Evolutionary conservation across 2,329 filamentous ascomycete species (phyloP).

Genomic region (Westerdykella ornata): DNA sequence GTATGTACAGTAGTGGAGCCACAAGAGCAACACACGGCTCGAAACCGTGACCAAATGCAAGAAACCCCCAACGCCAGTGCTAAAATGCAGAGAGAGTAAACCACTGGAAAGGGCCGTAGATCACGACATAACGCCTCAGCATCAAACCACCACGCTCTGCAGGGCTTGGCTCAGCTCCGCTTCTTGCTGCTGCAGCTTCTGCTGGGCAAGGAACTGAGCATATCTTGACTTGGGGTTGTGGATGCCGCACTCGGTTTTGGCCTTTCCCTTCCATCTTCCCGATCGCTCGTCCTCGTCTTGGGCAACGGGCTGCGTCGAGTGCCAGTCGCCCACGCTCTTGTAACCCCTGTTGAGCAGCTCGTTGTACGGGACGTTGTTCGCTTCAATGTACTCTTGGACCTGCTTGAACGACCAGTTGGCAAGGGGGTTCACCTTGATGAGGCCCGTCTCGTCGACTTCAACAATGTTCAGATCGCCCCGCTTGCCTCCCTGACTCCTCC

Average conservation of each 20-base stretch:
- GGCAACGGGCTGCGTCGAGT: conserved; percentile 83
- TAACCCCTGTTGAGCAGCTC: conserved; percentile 86
- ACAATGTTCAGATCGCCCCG: conserved; percentile 85
- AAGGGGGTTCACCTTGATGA: conserved; percentile 96
- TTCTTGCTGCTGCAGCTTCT: conserved; percentile 52
- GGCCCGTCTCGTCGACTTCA: conserved; percentile 82
- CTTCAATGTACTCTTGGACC: conserved; percentile 79
- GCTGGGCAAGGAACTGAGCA: conserved; percentile 70
- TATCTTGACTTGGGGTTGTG: conserved; percentile 97
- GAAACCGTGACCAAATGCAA: background rate
- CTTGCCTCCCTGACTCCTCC: conserved; percentile 87
- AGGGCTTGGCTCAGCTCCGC: conserved; percentile 27
- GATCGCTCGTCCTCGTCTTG: conserved; percentile 93
- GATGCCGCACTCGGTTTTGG: conserved; percentile 96
- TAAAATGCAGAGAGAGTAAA: conserved; percentile 32
- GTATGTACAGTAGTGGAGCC: background rate
- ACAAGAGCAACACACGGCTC: background rate
- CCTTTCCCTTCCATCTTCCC: conserved; percentile 91
- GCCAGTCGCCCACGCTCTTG: conserved; percentile 97
- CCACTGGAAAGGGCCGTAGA: conserved; percentile 11
- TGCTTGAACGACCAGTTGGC: conserved; percentile 91
- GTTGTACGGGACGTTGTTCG: conserved; percentile 90
- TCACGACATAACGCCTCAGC: conserved; percentile 15
- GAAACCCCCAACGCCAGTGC: conserved; percentile 37
- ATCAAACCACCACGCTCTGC: conserved; percentile 25